phyloP scores from a whole-genome alignment of 192 early-diverging fungal species.

The Coemansia sp. region DNA sequence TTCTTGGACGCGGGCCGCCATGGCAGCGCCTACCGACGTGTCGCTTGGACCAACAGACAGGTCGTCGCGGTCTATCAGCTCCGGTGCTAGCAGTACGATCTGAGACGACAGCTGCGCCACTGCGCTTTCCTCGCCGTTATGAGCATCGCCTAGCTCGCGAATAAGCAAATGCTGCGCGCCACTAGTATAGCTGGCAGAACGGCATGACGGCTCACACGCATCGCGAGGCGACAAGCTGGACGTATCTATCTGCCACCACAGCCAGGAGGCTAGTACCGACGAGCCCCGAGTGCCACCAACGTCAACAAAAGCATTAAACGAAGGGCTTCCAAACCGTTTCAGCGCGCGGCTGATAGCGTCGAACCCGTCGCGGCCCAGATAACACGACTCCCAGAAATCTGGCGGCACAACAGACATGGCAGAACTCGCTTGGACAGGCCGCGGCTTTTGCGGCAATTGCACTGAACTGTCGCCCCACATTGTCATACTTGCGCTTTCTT shows the following conservation, averaged over 20 bases:
- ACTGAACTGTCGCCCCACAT: background rate
- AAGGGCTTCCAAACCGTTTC: slow-evolving; percentile 14
- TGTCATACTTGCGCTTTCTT: background rate
- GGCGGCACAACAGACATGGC: background rate
- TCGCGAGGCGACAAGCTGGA: slow-evolving; percentile 1
- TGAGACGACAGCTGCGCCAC: background rate
- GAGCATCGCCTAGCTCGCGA: slow-evolving; percentile 1
- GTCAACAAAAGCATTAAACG: slow-evolving; percentile 10
- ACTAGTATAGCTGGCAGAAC: slow-evolving; percentile 5
- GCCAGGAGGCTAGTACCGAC: slow-evolving; percentile 37
- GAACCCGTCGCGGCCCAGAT: slow-evolving; percentile 36
- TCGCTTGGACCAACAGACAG: background rate
- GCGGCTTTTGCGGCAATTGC: background rate
- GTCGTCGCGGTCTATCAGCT: slow-evolving; percentile 18
- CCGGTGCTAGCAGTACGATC: slow-evolving; percentile 20
- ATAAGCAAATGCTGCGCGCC: slow-evolving; percentile 9
- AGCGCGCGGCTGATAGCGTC: slow-evolving; percentile 13
- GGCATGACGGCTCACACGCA: background rate
- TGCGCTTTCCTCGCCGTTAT: background rate
- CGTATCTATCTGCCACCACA: slow-evolving; percentile 51
- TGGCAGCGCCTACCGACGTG: background rate
- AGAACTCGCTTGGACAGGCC: background rate
- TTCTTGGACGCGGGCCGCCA: slow-evolving; percentile 2
- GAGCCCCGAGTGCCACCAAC: slow-evolving; percentile 13
- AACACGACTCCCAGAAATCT: slow-evolving; percentile 47